phyloP scores from a whole-genome alignment of 2,329 filamentous ascomycete genomes.

The Verticillium nubilum region DNA sequence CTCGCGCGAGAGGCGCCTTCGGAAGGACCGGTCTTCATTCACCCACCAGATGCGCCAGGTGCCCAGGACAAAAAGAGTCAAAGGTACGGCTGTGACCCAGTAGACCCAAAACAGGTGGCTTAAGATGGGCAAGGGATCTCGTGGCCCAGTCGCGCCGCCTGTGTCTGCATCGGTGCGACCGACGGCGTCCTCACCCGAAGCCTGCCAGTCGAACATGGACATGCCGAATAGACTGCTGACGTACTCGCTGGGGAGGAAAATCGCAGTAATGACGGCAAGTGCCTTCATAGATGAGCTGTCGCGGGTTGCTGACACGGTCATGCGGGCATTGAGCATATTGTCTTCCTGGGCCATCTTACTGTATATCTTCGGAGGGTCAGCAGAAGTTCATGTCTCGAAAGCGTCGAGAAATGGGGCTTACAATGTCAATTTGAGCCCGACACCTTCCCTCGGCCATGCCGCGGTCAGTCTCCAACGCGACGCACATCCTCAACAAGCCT shows the following conservation, averaged over 20 bases:
- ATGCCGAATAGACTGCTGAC: conserved; percentile 40
- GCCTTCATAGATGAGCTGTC: conserved; percentile 44
- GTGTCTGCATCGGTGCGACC: conserved; percentile 3
- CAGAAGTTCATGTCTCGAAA: no score
- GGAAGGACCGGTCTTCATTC: conserved; percentile 38
- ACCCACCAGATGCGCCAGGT: conserved; percentile 43
- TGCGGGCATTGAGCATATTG: conserved; percentile 36
- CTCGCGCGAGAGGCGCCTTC: conserved; percentile 36
- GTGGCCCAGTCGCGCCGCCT: conserved; percentile 10
- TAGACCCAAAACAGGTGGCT: conserved; percentile 40
- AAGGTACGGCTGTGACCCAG: conserved; percentile 36
- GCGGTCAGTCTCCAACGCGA: conserved; percentile 38
- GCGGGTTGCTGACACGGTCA: conserved; percentile 32
- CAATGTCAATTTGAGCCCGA: conserved; percentile 40
- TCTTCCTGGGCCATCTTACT: conserved; percentile 44
- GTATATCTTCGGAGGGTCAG: conserved; percentile 29
- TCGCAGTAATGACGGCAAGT: conserved; percentile 39
- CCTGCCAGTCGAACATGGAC: conserved; percentile 42
- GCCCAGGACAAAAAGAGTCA: conserved; percentile 35
- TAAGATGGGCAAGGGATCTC: conserved; percentile 23
- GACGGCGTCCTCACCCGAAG: conserved; percentile 23
- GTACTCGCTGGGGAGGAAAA: conserved; percentile 42
- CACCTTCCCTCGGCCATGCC: conserved; percentile 40
- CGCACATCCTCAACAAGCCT: conserved; percentile 35
- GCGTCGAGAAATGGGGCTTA: conserved; percentile 14